Percentiles rank a stretch among this genome's conserved stretches.
phyloP scores from a whole-genome alignment of 345 rosid genomes.

The Moricandia moricandioides region DNA sequence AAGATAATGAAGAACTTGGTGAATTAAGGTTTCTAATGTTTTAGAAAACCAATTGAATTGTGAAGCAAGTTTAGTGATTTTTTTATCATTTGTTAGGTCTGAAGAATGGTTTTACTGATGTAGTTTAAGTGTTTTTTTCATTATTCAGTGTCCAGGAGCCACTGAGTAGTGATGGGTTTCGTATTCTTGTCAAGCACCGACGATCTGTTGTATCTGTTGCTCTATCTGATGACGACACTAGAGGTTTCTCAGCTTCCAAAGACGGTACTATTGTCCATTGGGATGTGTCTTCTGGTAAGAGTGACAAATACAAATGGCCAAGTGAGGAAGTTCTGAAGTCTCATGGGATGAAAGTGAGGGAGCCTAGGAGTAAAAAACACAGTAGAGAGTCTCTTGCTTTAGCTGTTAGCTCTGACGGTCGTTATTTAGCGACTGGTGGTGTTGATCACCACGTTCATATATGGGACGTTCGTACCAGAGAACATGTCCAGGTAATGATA shows the following conservation, averaged over 20 bases:
- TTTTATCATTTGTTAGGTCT: not conserved
- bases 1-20: no score
- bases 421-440: conserved; percentile 93
- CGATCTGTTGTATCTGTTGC: conserved; percentile 77
- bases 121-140: not conserved
- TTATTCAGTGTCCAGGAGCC: conserved; percentile 70
- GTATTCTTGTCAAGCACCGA: conserved; percentile 61
- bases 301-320: conserved; percentile 75
- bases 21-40: no score
- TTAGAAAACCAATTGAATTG: no score
- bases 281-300: conserved; percentile 76
- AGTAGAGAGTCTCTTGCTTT: conserved; percentile 73
- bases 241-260: conserved; percentile 90
- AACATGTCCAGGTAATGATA: conserved; percentile 71
- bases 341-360: conserved; percentile 75
- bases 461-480: conserved; percentile 86
- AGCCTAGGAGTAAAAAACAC: conserved; percentile 65
- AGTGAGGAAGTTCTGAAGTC: conserved; percentile 58
- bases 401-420: conserved; percentile 90
- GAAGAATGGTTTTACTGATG: not conserved
- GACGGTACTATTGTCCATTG: conserved; percentile 82
- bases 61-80: not conserved
- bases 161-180: conserved; percentile 48
- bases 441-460: conserved; percentile 91
- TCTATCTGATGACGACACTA: conserved; percentile 79